Evolutionary conservation across 306 rosid genomes (phyloP).

Genomic region (Albizia julibrissin): DNA sequence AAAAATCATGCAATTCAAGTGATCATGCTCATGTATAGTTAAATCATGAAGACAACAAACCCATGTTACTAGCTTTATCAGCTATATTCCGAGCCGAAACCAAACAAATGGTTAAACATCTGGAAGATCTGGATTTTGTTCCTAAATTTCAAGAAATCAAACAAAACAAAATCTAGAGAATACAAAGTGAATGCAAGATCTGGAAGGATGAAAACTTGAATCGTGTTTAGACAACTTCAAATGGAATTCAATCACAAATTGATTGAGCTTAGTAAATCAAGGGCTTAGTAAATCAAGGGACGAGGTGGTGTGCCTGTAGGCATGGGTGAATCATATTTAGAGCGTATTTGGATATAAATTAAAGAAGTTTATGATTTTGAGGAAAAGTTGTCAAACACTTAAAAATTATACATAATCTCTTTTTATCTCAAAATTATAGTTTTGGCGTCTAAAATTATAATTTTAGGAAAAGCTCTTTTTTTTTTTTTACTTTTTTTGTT

Average conservation of each 20-base stretch:
- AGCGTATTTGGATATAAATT: too few relatives aligned
- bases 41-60: conserved; percentile 20
- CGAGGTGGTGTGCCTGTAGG: too few relatives aligned
- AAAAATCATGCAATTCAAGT: too few relatives aligned
- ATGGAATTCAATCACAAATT: conserved; percentile 37
- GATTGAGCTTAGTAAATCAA: conserved; percentile 25
- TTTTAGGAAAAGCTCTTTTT: too few relatives aligned
- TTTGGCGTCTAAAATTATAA: too few relatives aligned
- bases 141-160: background rate
- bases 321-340: too few relatives aligned
- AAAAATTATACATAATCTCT: too few relatives aligned
- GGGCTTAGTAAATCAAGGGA: conserved; percentile 15
- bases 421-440: too few relatives aligned
- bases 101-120: conserved; percentile 5
- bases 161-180: background rate
- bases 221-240: conserved; percentile 40
- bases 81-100: conserved; percentile 14
- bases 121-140: too few relatives aligned
- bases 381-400: too few relatives aligned
- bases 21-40: background rate
- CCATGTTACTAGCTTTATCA: background rate
- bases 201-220: conserved; percentile 43
- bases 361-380: too few relatives aligned
- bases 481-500: too few relatives aligned
- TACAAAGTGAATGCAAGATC: conserved; percentile 7